A percentile compares a stretch with the other conserved stretches of the same genome.
Conservation (phyloP, 352 stramenopile species). For the Phytopythium cucurbitacearum region DNA sequence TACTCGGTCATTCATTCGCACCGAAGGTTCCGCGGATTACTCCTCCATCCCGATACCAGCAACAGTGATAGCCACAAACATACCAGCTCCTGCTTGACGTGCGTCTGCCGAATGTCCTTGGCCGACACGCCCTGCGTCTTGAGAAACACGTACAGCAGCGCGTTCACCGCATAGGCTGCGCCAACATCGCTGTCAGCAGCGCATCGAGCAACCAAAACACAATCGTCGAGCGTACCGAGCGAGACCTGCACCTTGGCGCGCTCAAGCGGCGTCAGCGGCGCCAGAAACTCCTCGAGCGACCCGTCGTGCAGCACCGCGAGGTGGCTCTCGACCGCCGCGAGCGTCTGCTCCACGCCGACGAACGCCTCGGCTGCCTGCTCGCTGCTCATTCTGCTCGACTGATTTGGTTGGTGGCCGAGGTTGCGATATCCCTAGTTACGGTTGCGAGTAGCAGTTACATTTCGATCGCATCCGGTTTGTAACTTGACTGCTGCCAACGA, state of each 20-base stretch:
- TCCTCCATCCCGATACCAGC: neutral
- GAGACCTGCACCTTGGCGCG: slow-evolving; percentile 84
- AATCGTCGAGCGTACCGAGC: slow-evolving; percentile 37
- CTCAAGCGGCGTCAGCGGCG: slow-evolving; percentile 58
- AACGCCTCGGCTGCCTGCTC: slow-evolving; percentile 62
- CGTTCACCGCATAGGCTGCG: slow-evolving; percentile 83
- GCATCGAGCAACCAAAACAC: slow-evolving; percentile 3
- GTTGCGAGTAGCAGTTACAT: too few relatives aligned
- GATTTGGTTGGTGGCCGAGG: slow-evolving; percentile 3
- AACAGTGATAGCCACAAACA: neutral
- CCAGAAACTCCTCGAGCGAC: slow-evolving; percentile 53
- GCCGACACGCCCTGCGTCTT: slow-evolving; percentile 83
- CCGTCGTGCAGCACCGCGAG: slow-evolving; percentile 51
- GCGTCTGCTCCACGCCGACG: slow-evolving; percentile 72
- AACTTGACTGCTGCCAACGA: too few relatives aligned
- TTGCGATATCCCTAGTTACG: too few relatives aligned
- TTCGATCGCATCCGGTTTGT: too few relatives aligned
- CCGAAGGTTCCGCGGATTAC: neutral
- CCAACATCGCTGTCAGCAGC: slow-evolving; percentile 1
- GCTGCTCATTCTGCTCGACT: slow-evolving; percentile 25
- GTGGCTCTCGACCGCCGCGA: slow-evolving; percentile 70
- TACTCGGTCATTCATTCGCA: slow-evolving; percentile 6
- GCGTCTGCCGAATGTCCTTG: slow-evolving; percentile 88
- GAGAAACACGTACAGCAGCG: slow-evolving; percentile 82
- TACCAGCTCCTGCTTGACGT: slow-evolving; percentile 87